These are phyloP conservation scores for Aspergillus ustus DNA, from an alignment of 2,329 filamentous ascomycete genomes.

Conservation along the genomic window DNA sequence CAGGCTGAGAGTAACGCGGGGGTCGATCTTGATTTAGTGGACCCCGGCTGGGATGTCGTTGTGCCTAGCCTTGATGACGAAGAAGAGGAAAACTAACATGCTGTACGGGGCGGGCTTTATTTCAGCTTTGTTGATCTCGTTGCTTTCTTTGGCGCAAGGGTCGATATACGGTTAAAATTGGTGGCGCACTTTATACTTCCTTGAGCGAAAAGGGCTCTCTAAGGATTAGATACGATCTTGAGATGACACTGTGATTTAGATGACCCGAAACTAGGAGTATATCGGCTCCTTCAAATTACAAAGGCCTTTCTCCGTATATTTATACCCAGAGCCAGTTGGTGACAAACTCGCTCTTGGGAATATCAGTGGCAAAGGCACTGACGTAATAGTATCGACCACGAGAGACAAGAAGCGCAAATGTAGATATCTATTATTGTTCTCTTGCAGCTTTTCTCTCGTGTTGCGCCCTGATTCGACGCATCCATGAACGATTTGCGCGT, in stretches of 20 bases:
- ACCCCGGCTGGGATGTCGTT: constrained; percentile 44
- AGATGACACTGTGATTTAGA: neutral
- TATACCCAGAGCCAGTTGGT: no score
- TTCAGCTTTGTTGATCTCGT: neutral
- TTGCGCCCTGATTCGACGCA: neutral
- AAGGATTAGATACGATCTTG: no score
- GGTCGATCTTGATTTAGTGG: constrained; percentile 35
- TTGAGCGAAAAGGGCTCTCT: neutral
- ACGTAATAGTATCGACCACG: neutral
- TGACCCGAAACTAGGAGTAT: neutral
- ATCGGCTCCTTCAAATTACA: neutral
- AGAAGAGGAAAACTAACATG: constrained; percentile 27
- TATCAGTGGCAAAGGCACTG: neutral
- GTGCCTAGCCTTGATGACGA: constrained; percentile 42
- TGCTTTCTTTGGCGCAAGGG: constrained; percentile 9
- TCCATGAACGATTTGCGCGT: neutral
- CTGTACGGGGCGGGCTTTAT: neutral
- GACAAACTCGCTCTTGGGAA: neutral
- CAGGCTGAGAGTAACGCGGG: constrained; percentile 21
- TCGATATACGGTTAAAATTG: neutral
- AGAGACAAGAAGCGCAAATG: neutral
- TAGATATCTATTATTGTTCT: no score
- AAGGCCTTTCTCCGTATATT: no score
- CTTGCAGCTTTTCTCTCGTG: no score
- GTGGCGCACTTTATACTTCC: neutral